Evolutionary conservation across 805 yeast genomes (phyloP).

Genomic region (Tetrapisispora iriomotensis): DNA sequence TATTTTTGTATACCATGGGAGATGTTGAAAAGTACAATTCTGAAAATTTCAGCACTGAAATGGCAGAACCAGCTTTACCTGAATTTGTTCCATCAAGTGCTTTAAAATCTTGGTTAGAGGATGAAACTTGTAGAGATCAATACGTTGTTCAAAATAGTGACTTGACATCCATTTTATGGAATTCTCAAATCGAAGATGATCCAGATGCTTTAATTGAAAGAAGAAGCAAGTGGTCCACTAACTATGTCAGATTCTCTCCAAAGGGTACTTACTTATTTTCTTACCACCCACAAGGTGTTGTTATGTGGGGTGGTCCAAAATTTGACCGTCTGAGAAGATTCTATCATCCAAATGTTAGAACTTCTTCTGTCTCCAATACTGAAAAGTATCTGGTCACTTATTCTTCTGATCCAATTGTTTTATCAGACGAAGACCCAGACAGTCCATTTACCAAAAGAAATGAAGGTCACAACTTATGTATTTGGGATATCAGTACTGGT

Average conservation of each 20-base stretch:
- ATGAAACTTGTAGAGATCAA: constrained; percentile 84
- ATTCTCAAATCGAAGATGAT: constrained; percentile 58
- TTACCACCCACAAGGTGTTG: constrained; percentile 88
- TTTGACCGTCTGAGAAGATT: constrained; percentile 68
- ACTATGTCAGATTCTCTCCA: constrained; percentile 85
- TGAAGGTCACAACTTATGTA: constrained; percentile 86
- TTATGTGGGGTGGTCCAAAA: constrained; percentile 87
- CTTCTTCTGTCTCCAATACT: constrained; percentile 84
- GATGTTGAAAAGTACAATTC: constrained; percentile 75
- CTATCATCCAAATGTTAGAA: constrained; percentile 80
- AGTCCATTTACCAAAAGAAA: constrained; percentile 81
- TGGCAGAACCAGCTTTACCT: constrained; percentile 62
- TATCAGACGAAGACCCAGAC: constrained; percentile 50
- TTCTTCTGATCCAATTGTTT: constrained; percentile 71
- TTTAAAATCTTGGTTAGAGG: constrained; percentile 85
- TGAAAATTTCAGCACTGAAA: constrained; percentile 51
- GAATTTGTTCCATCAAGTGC: constrained; percentile 70
- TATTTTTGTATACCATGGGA: constrained; percentile 69
- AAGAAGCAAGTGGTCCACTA: constrained; percentile 77
- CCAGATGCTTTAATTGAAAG: constrained; percentile 63
- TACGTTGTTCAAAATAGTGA: constrained; percentile 70
- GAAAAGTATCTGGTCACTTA: constrained; percentile 86
- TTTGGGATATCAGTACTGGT: constrained; percentile 85
- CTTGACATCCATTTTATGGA: constrained; percentile 80
- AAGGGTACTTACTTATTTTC: constrained; percentile 83